Conservation (phyloP, 108 stramenopile species). For the Cyclotella sp. region DNA sequence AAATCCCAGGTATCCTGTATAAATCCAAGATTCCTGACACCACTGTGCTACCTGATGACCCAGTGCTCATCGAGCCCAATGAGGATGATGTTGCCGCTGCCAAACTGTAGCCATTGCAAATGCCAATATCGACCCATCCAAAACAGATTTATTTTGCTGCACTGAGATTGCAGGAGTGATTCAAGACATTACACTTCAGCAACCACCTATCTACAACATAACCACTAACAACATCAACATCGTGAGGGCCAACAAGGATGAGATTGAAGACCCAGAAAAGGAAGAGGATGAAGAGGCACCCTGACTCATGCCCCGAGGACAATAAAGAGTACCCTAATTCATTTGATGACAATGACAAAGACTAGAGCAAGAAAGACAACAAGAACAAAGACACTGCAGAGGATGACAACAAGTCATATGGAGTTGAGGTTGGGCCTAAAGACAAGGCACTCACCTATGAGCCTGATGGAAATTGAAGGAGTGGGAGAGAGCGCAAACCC, state of each 20-base stretch:
- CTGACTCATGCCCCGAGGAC: too few relatives aligned
- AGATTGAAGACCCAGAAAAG: background rate
- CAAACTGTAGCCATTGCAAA: background rate
- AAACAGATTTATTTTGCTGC: background rate
- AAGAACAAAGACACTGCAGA: too few relatives aligned
- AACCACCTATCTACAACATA: background rate
- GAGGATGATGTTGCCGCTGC: background rate
- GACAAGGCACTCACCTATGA: too few relatives aligned
- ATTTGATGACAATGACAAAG: too few relatives aligned
- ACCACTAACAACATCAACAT: background rate
- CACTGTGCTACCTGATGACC: background rate
- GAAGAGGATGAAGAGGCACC: conserved; percentile 1
- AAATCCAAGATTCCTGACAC: background rate
- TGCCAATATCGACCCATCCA: background rate
- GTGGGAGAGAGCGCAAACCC: too few relatives aligned
- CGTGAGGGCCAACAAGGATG: background rate
- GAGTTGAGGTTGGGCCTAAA: too few relatives aligned
- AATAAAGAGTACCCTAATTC: too few relatives aligned
- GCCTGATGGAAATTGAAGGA: too few relatives aligned
- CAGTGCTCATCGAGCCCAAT: background rate
- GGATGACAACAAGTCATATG: too few relatives aligned
- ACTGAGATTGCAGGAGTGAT: conserved; percentile 11
- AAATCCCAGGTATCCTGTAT: background rate
- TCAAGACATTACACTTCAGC: background rate
- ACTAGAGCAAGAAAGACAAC: too few relatives aligned